These are phyloP conservation scores for Puccinia triticina DNA, from an alignment of 1,284 basidiomycete genomes.

Conservation along the genomic window DNA sequence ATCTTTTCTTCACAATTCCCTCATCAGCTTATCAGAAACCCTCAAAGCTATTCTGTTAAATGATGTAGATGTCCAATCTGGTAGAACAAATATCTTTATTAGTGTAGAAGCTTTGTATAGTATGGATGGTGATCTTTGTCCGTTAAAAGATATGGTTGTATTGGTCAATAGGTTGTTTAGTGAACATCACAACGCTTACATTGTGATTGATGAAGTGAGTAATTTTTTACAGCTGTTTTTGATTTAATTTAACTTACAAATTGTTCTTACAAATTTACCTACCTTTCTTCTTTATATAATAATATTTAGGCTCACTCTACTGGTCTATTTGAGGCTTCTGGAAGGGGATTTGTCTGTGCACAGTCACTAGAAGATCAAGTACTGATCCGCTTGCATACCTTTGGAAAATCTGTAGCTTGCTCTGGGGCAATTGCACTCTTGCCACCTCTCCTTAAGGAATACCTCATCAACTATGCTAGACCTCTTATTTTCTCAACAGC, in stretches of 20 bases:
- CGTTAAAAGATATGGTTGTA: conserved; percentile 54
- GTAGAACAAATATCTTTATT: conserved; percentile 54
- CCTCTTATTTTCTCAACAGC: conserved; percentile 88
- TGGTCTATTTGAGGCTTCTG: conserved; percentile 57
- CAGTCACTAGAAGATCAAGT: conserved; percentile 51
- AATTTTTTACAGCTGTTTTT: background rate
- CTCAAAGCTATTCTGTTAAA: conserved; percentile 52
- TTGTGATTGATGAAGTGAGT: conserved; percentile 49
- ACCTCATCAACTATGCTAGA: conserved; percentile 88
- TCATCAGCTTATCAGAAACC: conserved; percentile 58
- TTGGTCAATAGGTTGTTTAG: conserved; percentile 35
- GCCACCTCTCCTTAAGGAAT: conserved; percentile 73
- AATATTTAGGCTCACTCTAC: conserved; percentile 59
- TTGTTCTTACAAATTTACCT: too few relatives aligned
- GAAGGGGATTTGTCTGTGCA: conserved; percentile 23
- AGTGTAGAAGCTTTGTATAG: conserved; percentile 60
- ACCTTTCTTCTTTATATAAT: background rate
- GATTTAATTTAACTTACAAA: background rate
- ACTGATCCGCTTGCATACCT: conserved; percentile 57
- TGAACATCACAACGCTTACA: conserved; percentile 32
- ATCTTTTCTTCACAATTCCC: conserved; percentile 76
- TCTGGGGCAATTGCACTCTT: conserved; percentile 75
- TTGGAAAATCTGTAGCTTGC: conserved; percentile 56
- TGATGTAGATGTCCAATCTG: conserved; percentile 23
- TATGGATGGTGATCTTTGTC: conserved; percentile 60